Percentiles rank a stretch among this genome's conserved stretches.
phyloP scores from a whole-genome alignment of 352 stramenopile species.

The Thraustochytrium striatum region DNA sequence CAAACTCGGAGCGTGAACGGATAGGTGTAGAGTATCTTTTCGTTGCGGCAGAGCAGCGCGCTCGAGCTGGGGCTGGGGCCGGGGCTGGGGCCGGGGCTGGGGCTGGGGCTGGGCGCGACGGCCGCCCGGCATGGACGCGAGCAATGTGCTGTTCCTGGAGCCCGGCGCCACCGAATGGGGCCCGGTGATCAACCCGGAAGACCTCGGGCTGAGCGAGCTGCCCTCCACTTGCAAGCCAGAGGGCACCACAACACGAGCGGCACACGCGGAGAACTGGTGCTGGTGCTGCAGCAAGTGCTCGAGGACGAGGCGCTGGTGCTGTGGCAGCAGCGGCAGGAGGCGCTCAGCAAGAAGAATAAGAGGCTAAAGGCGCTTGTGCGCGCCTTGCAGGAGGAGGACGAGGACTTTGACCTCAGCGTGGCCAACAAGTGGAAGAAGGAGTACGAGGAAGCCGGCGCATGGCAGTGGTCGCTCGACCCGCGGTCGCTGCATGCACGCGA shows the following conservation, averaged over 20 bases:
- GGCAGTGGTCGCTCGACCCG: conserved; percentile 43
- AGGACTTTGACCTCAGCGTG: conserved; percentile 36
- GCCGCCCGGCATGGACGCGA: not conserved
- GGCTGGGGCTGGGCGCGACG: too few relatives aligned
- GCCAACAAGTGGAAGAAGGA: conserved; percentile 47
- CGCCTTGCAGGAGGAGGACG: conserved; percentile 15
- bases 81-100: too few relatives aligned
- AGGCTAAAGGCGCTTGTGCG: not conserved
- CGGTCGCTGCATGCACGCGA: conserved; percentile 17
- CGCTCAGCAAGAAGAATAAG: conserved; percentile 2
- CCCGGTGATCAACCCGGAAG: not conserved
- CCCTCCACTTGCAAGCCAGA: conserved; percentile 31
- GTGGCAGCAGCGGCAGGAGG: conserved; percentile 17
- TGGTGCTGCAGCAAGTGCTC: conserved; percentile 10
- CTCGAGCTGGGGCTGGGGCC: too few relatives aligned
- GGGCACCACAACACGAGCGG: conserved; percentile 9
- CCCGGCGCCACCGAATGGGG: conserved; percentile 2
- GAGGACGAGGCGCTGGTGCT: not conserved
- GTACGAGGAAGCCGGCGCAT: conserved; percentile 32
- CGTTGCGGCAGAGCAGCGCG: not conserved
- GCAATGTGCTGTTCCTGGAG: conserved; percentile 45
- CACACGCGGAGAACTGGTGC: conserved; percentile 28
- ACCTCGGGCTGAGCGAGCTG: conserved; percentile 29
- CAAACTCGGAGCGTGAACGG: too few relatives aligned
- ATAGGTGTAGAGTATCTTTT: not conserved